Conservation (phyloP, 768 basidiomycete species). For the Gautieria morchelliformis region DNA sequence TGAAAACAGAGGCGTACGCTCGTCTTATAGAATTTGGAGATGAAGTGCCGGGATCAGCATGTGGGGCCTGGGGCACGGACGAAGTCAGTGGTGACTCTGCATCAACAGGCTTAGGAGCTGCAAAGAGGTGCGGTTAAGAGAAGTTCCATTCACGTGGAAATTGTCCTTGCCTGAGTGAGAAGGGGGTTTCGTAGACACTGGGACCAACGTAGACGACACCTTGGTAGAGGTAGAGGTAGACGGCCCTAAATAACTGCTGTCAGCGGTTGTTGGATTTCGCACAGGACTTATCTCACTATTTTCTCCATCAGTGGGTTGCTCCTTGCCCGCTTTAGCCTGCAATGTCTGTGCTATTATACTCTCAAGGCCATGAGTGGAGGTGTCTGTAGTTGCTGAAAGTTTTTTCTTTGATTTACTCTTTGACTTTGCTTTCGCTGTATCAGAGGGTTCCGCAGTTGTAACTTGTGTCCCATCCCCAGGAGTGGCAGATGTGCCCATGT, state of each 20-base stretch:
- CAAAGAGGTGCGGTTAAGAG: not conserved
- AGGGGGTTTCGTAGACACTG: not conserved
- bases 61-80: not conserved
- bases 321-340: not conserved
- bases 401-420: not conserved
- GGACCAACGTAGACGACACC: not conserved
- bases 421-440: not conserved
- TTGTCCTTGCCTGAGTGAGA: not conserved
- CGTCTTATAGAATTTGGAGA: not conserved
- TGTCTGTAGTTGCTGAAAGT: not conserved
- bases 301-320: not conserved
- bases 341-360: not conserved
- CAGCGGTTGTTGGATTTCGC: not conserved
- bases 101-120: not conserved
- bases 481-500: not conserved
- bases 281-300: not conserved
- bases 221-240: not conserved
- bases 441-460: not conserved
- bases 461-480: slow-evolving; percentile 1
- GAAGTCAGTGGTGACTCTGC: not conserved
- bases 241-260: not conserved
- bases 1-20: not conserved
- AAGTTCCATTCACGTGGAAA: not conserved
- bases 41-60: not conserved
- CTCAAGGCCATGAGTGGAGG: not conserved